Evolutionary conservation across 208 protist species (phyloP).

Genomic region (Leptomonas pyrrhocoris): DNA sequence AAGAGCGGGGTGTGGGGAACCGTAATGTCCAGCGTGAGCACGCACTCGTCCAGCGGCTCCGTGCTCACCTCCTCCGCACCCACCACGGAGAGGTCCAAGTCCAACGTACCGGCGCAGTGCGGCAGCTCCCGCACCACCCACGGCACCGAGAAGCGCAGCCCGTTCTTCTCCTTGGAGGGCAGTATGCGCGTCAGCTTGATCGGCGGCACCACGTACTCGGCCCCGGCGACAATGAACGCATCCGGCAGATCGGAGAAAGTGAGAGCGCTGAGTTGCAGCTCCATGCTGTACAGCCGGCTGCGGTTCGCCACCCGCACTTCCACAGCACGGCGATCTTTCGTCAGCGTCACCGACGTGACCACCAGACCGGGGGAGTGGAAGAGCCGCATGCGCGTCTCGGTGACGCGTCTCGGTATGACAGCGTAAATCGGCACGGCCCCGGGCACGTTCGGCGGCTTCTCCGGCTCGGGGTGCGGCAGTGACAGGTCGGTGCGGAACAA

Average conservation of each 20-base stretch:
- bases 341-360: conserved; percentile 61
- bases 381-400: conserved; percentile 85
- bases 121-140: conserved; percentile 79
- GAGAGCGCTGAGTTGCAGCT: conserved; percentile 72
- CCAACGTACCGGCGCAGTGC: conserved; percentile 59
- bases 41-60: conserved; percentile 82
- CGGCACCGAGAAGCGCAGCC: conserved; percentile 46
- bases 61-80: conserved; percentile 52
- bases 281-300: conserved; percentile 74
- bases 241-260: conserved; percentile 62
- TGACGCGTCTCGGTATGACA: conserved; percentile 82
- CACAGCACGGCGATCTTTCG: conserved; percentile 71
- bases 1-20: conserved; percentile 15
- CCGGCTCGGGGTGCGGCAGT: conserved; percentile 61
- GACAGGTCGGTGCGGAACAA: conserved; percentile 81
- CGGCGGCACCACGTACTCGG: conserved; percentile 80
- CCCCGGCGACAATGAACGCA: conserved; percentile 71
- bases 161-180: conserved; percentile 18
- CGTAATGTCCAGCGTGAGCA: conserved; percentile 46
- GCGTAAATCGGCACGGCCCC: conserved; percentile 85
- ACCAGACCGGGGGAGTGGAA: conserved; percentile 71
- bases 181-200: conserved; percentile 78
- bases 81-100: conserved; percentile 66
- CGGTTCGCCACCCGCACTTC: conserved; percentile 77
- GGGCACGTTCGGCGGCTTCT: conserved; percentile 69